A percentile compares a stretch with the other conserved stretches of the same genome.
Evolutionary conservation across 441 rosid genomes (phyloP).

Genomic region (Cnidoscolus chayamansa): DNA sequence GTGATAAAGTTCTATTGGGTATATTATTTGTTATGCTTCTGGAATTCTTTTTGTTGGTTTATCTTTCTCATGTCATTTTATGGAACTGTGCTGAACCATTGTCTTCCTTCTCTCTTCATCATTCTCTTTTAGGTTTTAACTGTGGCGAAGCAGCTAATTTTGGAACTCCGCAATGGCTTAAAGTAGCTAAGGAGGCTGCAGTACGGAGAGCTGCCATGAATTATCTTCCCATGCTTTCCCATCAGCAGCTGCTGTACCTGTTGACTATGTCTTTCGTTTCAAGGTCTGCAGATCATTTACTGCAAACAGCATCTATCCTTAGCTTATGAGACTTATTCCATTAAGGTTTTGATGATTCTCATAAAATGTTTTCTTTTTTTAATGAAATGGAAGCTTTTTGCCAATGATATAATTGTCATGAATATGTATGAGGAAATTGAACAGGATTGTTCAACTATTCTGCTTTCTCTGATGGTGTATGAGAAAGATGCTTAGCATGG

Average conservation of each 20-base stretch:
- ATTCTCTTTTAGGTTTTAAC: constrained; percentile 63
- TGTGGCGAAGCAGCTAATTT: constrained; percentile 99
- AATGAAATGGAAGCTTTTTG: constrained; percentile 6
- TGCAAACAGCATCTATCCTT: not conserved
- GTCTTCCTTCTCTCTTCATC: constrained; percentile 6
- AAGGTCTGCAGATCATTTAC: constrained; percentile 49
- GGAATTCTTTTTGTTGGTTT: not conserved
- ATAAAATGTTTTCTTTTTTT: not conserved
- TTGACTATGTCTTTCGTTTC: constrained; percentile 97
- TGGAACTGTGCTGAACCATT: not conserved
- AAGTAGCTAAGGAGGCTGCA: constrained; percentile 97
- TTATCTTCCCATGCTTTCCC: constrained; percentile 99
- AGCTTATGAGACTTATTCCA: constrained; percentile 5
- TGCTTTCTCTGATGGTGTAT: constrained; percentile 4
- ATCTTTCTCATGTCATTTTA: not conserved
- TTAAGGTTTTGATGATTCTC: constrained; percentile 8
- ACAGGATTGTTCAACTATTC: not conserved
- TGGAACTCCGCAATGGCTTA: constrained; percentile 98
- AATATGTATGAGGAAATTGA: not conserved
- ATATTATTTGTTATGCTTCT: not conserved
- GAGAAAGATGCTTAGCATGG: not conserved
- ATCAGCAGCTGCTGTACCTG: constrained; percentile 93
- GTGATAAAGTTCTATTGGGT: not conserved
- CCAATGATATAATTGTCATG: constrained; percentile 1
- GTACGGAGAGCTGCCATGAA: constrained; percentile 99